These are phyloP conservation scores for Fusarium nygamai DNA, from an alignment of 2,329 filamentous ascomycete genomes.

Conservation along the genomic window DNA sequence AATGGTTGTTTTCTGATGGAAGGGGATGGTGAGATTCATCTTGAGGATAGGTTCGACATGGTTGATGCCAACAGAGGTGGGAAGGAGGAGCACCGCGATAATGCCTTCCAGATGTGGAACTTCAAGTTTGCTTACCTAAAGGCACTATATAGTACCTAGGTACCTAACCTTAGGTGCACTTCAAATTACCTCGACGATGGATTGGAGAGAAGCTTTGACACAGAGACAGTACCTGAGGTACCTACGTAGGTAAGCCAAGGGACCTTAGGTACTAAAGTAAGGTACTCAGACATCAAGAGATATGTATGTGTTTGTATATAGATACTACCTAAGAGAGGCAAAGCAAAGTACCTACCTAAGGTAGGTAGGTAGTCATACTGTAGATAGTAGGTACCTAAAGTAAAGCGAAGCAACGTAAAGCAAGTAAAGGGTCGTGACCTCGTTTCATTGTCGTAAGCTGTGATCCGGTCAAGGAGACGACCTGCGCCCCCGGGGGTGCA, in stretches of 20 bases:
- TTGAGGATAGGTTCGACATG: not conserved
- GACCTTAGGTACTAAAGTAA: not conserved
- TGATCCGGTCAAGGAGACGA: constrained; percentile 23
- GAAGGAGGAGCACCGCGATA: not conserved
- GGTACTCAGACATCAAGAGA: not conserved
- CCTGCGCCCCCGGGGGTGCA: constrained; percentile 22
- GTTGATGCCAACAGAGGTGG: not conserved
- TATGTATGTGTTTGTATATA: not conserved
- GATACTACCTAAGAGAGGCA: not conserved
- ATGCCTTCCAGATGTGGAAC: not conserved
- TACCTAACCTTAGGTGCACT: not conserved
- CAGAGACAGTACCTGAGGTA: not conserved
- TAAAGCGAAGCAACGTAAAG: not conserved
- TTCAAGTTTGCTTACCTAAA: not conserved
- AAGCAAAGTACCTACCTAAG: not conserved
- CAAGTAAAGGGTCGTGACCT: constrained; percentile 21
- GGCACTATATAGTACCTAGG: not conserved
- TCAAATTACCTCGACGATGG: not conserved
- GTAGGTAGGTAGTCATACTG: not conserved
- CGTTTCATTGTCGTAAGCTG: constrained; percentile 33
- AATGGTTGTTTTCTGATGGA: not conserved
- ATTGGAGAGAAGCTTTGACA: not conserved
- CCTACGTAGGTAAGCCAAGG: not conserved
- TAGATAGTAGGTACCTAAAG: not conserved
- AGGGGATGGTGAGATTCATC: not conserved